phyloP scores from a whole-genome alignment of 1,284 basidiomycete species.

The Pseudozyma pruni region DNA sequence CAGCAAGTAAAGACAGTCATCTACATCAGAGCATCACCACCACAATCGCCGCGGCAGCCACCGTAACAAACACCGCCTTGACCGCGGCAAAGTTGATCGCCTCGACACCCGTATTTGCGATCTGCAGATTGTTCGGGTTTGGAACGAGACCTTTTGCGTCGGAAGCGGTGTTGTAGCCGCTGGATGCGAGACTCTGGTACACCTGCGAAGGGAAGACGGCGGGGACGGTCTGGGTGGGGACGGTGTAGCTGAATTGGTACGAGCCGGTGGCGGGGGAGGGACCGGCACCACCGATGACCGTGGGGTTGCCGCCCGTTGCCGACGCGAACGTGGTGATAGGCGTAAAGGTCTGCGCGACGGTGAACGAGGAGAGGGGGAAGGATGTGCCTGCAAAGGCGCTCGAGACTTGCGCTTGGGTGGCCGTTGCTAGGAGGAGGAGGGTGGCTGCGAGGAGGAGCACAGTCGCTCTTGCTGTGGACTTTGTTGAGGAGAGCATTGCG shows the following conservation, averaged over 20 bases:
- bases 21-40: slow-evolving; percentile 16
- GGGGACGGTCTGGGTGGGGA: slow-evolving; percentile 37
- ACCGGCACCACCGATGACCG: slow-evolving; percentile 51
- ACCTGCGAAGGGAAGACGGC: slow-evolving; percentile 28
- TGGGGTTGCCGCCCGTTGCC: slow-evolving; percentile 37
- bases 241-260: slow-evolving; percentile 45
- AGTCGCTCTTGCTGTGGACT: slow-evolving; percentile 14
- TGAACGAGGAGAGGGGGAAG: slow-evolving; percentile 44
- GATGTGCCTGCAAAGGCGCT: slow-evolving; percentile 34
- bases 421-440: slow-evolving; percentile 14
- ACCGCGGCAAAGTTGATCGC: slow-evolving; percentile 16
- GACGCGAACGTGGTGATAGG: slow-evolving; percentile 47
- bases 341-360: slow-evolving; percentile 41
- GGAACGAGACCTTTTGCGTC: slow-evolving; percentile 28
- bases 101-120: slow-evolving; percentile 17
- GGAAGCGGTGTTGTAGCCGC: slow-evolving; percentile 17
- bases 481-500: slow-evolving; percentile 11
- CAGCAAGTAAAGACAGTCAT: slow-evolving; percentile 11
- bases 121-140: slow-evolving; percentile 31
- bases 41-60: slow-evolving; percentile 19
- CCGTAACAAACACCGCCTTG: slow-evolving; percentile 31
- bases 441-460: slow-evolving; percentile 12
- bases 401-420: slow-evolving; percentile 22
- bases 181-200: slow-evolving; percentile 20
- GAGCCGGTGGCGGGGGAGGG: slow-evolving; percentile 38